Conservation (phyloP, 441 rosid genomes). For the Bruguiera hainesii region DNA sequence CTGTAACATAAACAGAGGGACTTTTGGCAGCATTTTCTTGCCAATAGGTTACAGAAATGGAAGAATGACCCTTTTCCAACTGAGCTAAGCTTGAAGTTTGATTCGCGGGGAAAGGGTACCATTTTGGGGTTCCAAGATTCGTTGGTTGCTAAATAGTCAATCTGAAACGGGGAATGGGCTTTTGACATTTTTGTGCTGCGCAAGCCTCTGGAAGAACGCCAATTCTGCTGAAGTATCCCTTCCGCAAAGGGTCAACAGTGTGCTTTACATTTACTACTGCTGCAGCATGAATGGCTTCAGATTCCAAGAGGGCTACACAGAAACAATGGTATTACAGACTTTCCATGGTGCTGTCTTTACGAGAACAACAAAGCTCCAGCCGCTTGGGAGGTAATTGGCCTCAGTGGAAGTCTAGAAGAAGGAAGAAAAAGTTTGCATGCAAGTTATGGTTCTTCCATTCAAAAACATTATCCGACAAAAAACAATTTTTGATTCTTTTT, state of each 20-base stretch:
- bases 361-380: background rate
- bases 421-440: background rate
- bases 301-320: background rate
- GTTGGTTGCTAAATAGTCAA: background rate
- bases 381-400: background rate
- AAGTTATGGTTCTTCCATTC: background rate
- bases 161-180: slow-evolving; percentile 2
- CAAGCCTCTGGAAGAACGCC: background rate
- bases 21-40: too few species aligned
- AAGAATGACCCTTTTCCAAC: too few species aligned
- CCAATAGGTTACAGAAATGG: too few species aligned
- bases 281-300: slow-evolving; percentile 6
- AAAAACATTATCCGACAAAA: background rate
- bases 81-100: too few species aligned
- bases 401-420: background rate
- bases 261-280: background rate
- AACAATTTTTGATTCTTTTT: background rate
- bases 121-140: slow-evolving; percentile 1
- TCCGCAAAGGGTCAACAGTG: background rate
- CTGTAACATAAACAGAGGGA: too few species aligned
- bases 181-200: background rate
- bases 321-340: background rate
- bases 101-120: background rate
- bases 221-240: background rate
- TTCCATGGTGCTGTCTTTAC: background rate